phyloP scores from a whole-genome alignment of 306 rosid species.

The Ormosia semicastrata region DNA sequence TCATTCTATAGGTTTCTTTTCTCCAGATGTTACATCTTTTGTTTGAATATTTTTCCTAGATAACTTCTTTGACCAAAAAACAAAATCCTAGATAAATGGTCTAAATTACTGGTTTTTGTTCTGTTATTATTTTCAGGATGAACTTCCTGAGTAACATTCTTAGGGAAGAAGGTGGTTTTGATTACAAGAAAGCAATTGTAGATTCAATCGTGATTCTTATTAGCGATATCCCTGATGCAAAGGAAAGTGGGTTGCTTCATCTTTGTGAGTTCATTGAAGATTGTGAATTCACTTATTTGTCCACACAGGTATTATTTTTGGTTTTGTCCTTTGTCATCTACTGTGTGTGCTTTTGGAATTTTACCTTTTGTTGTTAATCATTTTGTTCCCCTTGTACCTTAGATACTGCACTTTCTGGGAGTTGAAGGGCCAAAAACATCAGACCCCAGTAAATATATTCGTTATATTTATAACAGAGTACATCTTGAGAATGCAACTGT shows the following conservation, averaged over 20 bases:
- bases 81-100: constrained; percentile 12
- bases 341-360: background rate
- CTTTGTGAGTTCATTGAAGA: constrained; percentile 98
- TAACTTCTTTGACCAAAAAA: background rate
- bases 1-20: constrained; percentile 1
- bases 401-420: constrained; percentile 97
- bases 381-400: constrained; percentile 10
- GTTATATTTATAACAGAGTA: constrained; percentile 90
- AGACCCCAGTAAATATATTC: constrained; percentile 95
- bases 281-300: constrained; percentile 96
- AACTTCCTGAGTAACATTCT: constrained; percentile 98
- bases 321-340: constrained; percentile 19
- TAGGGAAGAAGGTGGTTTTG: constrained; percentile 99
- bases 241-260: constrained; percentile 96
- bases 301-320: constrained; percentile 76
- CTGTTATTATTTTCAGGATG: constrained; percentile 60
- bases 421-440: constrained; percentile 98
- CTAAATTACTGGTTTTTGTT: background rate
- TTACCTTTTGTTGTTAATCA: constrained; percentile 13
- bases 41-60: background rate
- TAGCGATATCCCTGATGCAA: constrained; percentile 95
- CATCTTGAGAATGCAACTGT: constrained; percentile 99
- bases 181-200: constrained; percentile 95
- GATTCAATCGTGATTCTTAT: constrained; percentile 97
- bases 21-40: background rate